These are phyloP conservation scores for Apiotrichum veenhuisii DNA, from an alignment of 1,284 basidiomycete genomes.

Conservation along the genomic window DNA sequence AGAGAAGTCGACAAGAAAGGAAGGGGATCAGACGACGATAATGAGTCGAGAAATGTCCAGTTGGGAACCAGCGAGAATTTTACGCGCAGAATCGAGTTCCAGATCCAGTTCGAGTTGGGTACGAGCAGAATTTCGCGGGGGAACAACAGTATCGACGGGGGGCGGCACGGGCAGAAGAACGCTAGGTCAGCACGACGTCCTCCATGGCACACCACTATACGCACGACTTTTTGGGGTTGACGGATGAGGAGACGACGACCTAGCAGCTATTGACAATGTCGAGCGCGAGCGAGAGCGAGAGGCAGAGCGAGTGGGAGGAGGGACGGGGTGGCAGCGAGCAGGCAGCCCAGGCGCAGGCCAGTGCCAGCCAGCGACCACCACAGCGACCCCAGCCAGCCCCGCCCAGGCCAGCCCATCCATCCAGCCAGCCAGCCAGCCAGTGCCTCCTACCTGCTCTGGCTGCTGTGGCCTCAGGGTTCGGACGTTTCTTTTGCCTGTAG, in stretches of 20 bases:
- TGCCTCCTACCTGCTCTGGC: neutral
- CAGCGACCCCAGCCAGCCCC: neutral
- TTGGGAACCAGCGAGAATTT: too few species aligned
- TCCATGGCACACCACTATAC: neutral
- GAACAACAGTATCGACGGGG: too few species aligned
- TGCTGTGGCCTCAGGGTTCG: too few species aligned
- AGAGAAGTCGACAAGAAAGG: neutral
- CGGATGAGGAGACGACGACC: constrained; percentile 5
- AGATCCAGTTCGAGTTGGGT: too few species aligned
- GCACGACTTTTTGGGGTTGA: constrained; percentile 14
- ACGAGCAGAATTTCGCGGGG: neutral
- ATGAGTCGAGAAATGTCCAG: too few species aligned
- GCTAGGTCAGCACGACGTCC: constrained; percentile 11
- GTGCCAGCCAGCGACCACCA: neutral
- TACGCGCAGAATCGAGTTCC: too few species aligned
- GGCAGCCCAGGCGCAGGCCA: too few species aligned
- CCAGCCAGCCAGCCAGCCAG: neutral
- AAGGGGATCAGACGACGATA: neutral
- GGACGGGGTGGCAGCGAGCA: neutral
- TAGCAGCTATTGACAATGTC: neutral
- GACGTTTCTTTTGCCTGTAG: too few species aligned
- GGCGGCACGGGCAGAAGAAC: neutral
- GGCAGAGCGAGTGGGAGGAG: neutral
- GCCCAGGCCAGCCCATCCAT: neutral
- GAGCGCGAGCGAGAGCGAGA: neutral